phyloP scores from a whole-genome alignment of 805 yeast genomes.

The Candida montana region DNA sequence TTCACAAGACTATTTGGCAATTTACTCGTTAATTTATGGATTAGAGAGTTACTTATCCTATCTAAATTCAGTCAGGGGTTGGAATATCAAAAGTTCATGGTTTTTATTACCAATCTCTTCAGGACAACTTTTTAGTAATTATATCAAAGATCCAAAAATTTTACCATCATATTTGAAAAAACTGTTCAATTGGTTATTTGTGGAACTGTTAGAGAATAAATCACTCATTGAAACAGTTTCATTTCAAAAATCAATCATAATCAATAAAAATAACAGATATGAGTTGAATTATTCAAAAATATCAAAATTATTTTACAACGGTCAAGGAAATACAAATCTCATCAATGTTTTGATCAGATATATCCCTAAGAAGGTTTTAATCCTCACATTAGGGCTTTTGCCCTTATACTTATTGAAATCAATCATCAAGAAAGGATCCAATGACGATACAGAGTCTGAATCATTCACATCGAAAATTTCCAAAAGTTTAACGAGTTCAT shows the following conservation, averaged over 20 bases:
- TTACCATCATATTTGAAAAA: constrained; percentile 9
- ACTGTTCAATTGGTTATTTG: constrained; percentile 5
- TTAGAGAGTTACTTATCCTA: constrained; percentile 8
- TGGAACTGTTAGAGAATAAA: constrained; percentile 13
- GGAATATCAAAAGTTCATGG: constrained; percentile 10
- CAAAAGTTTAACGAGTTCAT: not conserved
- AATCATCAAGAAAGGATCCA: not conserved
- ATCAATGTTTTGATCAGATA: constrained; percentile 1
- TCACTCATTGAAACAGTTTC: constrained; percentile 5
- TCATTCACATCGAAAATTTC: not conserved
- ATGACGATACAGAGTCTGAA: not conserved
- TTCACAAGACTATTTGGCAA: constrained; percentile 11
- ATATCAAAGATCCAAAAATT: constrained; percentile 13
- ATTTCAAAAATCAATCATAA: constrained; percentile 10
- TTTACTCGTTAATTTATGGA: constrained; percentile 13
- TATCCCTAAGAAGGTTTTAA: constrained; percentile 12
- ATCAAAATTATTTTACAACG: not conserved
- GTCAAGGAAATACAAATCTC: constrained; percentile 5
- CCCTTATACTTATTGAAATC: constrained; percentile 9
- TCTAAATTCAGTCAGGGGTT: not conserved
- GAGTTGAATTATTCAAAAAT: not conserved
- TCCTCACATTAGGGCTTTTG: not conserved
- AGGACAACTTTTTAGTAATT: constrained; percentile 14
- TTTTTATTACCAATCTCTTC: constrained; percentile 14
- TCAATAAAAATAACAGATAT: not conserved